These are phyloP conservation scores for Lipomyces sp. DNA, from an alignment of 805 yeast species.

Conservation along the genomic window DNA sequence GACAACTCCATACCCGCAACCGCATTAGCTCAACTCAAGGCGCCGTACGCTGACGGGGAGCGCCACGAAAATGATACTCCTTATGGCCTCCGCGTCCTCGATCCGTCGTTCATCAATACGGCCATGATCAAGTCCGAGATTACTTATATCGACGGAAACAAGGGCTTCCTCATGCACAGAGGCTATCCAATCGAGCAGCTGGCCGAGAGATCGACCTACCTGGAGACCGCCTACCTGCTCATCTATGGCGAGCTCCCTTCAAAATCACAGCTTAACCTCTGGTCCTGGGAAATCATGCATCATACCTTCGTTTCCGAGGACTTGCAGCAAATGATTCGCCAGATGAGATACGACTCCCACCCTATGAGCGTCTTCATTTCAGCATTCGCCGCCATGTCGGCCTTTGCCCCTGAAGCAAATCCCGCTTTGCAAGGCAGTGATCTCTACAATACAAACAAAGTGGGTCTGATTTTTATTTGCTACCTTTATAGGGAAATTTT, in stretches of 20 bases:
- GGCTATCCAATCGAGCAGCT: slow-evolving; percentile 38
- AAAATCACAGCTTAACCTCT: slow-evolving; percentile 20
- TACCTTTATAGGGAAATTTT: background rate
- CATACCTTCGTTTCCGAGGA: slow-evolving; percentile 37
- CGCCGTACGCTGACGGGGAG: slow-evolving; percentile 29
- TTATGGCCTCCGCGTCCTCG: slow-evolving; percentile 34
- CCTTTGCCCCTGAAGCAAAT: slow-evolving; percentile 37
- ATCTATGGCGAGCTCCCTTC: slow-evolving; percentile 37
- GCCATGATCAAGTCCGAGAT: slow-evolving; percentile 36
- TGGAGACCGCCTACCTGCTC: slow-evolving; percentile 36
- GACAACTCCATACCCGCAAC: slow-evolving; percentile 36
- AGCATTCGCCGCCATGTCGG: slow-evolving; percentile 36
- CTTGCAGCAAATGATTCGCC: slow-evolving; percentile 28
- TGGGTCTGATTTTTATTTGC: background rate
- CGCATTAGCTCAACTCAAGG: slow-evolving; percentile 34
- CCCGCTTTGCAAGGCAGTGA: slow-evolving; percentile 34
- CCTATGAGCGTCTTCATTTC: slow-evolving; percentile 35
- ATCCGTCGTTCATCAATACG: slow-evolving; percentile 35
- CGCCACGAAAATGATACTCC: slow-evolving; percentile 35
- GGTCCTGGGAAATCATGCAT: slow-evolving; percentile 36
- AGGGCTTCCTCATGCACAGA: slow-evolving; percentile 36
- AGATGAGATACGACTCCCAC: slow-evolving; percentile 37
- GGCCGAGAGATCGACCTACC: slow-evolving; percentile 33
- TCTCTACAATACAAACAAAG: slow-evolving; percentile 22
- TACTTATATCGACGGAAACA: slow-evolving; percentile 37